These are phyloP conservation scores for Plantago elongata DNA, from an alignment of 257 asterid species.

Conservation along the genomic window DNA sequence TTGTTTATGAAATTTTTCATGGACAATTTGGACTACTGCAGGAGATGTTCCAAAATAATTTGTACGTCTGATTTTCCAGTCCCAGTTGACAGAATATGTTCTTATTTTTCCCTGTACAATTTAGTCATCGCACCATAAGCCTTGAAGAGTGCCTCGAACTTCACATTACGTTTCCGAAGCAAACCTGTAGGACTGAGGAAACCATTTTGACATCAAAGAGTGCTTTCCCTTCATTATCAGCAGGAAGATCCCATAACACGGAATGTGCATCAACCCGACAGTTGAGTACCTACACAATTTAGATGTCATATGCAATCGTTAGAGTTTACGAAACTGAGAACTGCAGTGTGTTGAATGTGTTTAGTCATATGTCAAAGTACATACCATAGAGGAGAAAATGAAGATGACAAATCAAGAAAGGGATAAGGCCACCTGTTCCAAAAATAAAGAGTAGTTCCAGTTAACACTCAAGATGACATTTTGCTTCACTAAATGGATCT, in stretches of 20 bases:
- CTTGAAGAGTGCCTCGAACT: constrained; percentile 20
- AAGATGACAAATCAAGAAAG: constrained; percentile 80
- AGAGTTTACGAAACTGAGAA: neutral
- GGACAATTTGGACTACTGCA: neutral
- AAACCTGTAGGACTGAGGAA: constrained; percentile 60
- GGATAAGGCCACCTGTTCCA: constrained; percentile 96
- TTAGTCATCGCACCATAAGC: neutral
- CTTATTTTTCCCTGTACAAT: constrained; percentile 5
- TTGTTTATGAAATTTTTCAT: neutral
- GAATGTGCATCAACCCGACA: constrained; percentile 86
- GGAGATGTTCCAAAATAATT: neutral
- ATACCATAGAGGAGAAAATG: constrained; percentile 90
- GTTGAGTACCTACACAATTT: constrained; percentile 61
- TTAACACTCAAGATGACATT: neutral
- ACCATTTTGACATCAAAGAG: constrained; percentile 59
- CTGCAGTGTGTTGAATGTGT: neutral
- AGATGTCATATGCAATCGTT: neutral
- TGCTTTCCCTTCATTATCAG: constrained; percentile 71
- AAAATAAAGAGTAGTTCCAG: constrained; percentile 2
- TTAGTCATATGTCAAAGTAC: neutral
- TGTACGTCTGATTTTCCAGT: constrained; percentile 4
- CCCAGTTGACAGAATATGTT: neutral
- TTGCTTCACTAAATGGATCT: neutral
- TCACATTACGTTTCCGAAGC: constrained; percentile 17
- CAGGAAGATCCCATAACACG: constrained; percentile 73